Evolutionary conservation across 2,329 filamentous ascomycete species (phyloP), one percentile per base, ranked within the genome.

Genomic region (Cladosporium sp.): DNA sequence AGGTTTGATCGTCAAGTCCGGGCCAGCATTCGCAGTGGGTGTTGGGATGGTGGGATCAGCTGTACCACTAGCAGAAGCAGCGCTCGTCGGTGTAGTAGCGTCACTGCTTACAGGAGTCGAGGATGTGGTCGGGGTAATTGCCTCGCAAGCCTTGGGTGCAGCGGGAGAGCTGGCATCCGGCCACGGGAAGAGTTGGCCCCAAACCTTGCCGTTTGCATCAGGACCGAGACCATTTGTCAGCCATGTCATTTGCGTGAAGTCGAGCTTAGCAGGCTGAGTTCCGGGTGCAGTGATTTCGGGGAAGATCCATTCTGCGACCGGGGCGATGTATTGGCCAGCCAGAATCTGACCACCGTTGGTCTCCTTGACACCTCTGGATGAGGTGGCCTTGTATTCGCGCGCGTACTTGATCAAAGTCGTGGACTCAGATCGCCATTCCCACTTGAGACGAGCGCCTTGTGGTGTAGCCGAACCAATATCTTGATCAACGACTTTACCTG

Each of bases 301-400:
- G 70, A 78, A 79, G 67, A 81, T 80, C 78, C 78, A 81, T 65
- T 81, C 80, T 6, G 72, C 74, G 5, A 81, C 78, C 13, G 80
- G 76, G 30, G 76, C 75, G 18, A 81, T 70, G 48, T 79, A 81
- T 65, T 79, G 75, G 4, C 79, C 79, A 1, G 78, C 79, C n/a
- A 74, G 62, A 53, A 81, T 78, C 14, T 60, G 54, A 14, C 65
- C 65, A 30, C 75, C 75, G 65, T 80, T 79, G 36, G 75, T 75
- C 28, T 71, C 68, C 46, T 74, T 72, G 56, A 75, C 73, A 2
- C 75, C 77, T 10, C 71, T 74, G 34, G 73, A 74, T 13, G 76
- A 72, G 28, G 71, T 75, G 60, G 81, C 72, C 30, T 74, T 72
- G 67, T 81, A 81, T 68, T 82, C 79, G 26, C 80, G 78, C 2